Percentiles rank a stretch among this genome's conserved stretches.
Evolutionary conservation across 108 stramenopile genomes (phyloP).

Genomic region (Bacterosira constricta): DNA sequence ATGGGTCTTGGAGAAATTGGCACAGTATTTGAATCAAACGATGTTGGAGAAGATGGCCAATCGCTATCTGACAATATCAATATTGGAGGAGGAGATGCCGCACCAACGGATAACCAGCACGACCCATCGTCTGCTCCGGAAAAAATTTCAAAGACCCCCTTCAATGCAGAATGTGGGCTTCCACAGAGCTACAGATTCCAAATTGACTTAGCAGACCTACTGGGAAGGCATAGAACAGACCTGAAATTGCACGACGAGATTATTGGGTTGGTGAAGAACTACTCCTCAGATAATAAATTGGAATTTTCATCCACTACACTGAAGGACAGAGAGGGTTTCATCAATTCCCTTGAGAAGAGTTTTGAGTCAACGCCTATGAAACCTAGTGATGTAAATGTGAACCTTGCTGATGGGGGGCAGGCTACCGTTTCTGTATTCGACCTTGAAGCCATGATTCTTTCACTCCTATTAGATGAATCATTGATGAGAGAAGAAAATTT

Average conservation of each 20-base stretch:
- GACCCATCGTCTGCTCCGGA: too few species aligned
- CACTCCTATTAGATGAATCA: not conserved
- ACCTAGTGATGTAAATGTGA: not conserved
- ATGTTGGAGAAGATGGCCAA: too few species aligned
- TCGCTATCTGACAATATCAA: too few species aligned
- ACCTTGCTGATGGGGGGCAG: not conserved
- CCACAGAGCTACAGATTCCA: not conserved
- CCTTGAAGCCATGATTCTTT: not conserved
- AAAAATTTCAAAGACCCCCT: too few species aligned
- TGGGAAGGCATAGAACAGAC: not conserved
- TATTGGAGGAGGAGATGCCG: too few species aligned
- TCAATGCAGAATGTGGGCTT: not conserved
- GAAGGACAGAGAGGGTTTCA: not conserved
- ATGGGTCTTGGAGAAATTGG: too few species aligned
- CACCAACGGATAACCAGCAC: too few species aligned
- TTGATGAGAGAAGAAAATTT: slow-evolving; percentile 1
- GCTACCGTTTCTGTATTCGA: not conserved
- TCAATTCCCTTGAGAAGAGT: not conserved
- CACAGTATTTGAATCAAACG: too few species aligned
- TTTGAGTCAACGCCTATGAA: too few species aligned
- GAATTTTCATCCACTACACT: not conserved
- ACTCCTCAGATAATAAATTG: not conserved
- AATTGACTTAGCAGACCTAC: not conserved
- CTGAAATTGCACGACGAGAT: not conserved
- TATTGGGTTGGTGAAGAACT: not conserved